Evolutionary conservation across 805 yeast genomes (phyloP).

Genomic region (Candida maris): DNA sequence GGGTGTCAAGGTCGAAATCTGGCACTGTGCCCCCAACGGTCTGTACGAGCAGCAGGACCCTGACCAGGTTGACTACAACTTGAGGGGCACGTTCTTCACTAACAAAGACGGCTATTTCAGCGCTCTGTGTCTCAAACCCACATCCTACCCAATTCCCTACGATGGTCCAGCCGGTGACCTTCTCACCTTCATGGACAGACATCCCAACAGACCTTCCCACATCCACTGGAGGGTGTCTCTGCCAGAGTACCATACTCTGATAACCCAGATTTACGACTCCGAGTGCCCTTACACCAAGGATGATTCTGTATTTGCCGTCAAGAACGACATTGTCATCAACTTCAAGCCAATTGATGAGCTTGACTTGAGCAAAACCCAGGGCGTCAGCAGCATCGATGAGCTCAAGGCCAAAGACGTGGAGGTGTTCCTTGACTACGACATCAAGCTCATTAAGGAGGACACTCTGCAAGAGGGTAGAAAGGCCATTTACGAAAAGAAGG

Average conservation of each 20-base stretch:
- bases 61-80: slow-evolving; percentile 33
- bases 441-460: slow-evolving; percentile 20
- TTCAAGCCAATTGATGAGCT: slow-evolving; percentile 23
- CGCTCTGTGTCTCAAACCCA: slow-evolving; percentile 32
- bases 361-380: slow-evolving; percentile 9
- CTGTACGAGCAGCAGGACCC: slow-evolving; percentile 36
- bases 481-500: slow-evolving; percentile 10
- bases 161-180: slow-evolving; percentile 38
- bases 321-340: slow-evolving; percentile 27
- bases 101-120: slow-evolving; percentile 26
- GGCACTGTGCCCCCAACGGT: slow-evolving; percentile 38
- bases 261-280: slow-evolving; percentile 32
- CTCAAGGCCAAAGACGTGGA: slow-evolving; percentile 16
- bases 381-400: slow-evolving; percentile 10
- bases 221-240: slow-evolving; percentile 29
- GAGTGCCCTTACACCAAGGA: slow-evolving; percentile 30
- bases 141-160: slow-evolving; percentile 37
- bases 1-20: slow-evolving; percentile 32
- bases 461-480: slow-evolving; percentile 18
- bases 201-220: slow-evolving; percentile 36
- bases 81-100: slow-evolving; percentile 32
- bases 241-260: slow-evolving; percentile 29
- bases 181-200: slow-evolving; percentile 32
- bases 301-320: slow-evolving; percentile 37
- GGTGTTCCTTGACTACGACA: slow-evolving; percentile 20